Evolutionary conservation across 2,329 filamentous ascomycete genomes (phyloP), one percentile per base, ranked within the genome.

Genomic region (Trichoderma polysporum): DNA sequence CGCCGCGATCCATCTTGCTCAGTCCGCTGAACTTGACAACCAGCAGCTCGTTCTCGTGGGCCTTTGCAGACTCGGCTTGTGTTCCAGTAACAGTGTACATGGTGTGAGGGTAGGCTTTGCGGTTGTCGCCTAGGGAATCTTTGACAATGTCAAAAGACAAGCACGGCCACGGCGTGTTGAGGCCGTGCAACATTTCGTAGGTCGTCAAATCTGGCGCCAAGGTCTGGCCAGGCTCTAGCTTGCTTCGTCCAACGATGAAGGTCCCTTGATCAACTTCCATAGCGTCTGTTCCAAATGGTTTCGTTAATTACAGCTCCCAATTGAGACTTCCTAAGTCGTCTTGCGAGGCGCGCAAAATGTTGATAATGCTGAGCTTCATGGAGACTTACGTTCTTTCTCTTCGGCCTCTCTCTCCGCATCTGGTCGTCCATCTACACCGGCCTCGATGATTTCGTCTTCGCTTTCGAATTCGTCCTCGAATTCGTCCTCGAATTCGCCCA

Each of bases 191-290:
- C 93, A 99, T 96, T 78, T 97, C 91, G 82, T 99, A 99, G 6
- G 94, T 94, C n/a, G 91, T 92, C 68, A 92, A 85, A 79, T 99
- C 95, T 15, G 95, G 94, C 3, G 93, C 89, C 66, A 99, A 86
- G 5, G 93, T 94, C 83, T 98, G 93, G 73, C 93, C 94, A 13
- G 93, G 90, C 70, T 93, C 92, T 70, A 98, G 86, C 82, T 95
- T 94, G 78, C 93, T 93, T 74, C 95, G 88, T 70, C 95, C 95
- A 71, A 97, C 93, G 74, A 99, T 97, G 80, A 98, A 99, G 47
- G 93, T 97, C 77, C 91, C 90, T 75, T 94, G 91, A 80, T 98
- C 94, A 61, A 97, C 88, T 50, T 97, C 92, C 94, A 97, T 98
- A 58, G 90, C 91, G 74, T 89, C 89, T 86, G 76, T 62, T 33